These are phyloP conservation scores for Saksenaea oblongispora DNA, from an alignment of 371 early-diverging fungal genomes.

Conservation along the genomic window DNA sequence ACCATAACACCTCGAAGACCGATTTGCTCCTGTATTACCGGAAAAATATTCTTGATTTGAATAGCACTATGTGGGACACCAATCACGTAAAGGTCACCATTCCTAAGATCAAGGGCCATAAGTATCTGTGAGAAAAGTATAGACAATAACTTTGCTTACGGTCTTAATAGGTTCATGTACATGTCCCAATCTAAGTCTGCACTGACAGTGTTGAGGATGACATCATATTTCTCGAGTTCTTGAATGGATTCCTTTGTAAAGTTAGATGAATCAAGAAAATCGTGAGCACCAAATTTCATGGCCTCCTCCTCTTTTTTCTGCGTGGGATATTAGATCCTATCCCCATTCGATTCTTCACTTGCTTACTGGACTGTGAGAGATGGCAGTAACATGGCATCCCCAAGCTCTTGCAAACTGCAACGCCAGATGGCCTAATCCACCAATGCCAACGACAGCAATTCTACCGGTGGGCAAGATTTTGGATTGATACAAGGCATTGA, in stretches of 20 bases:
- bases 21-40: conserved; percentile 33
- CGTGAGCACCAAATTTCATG: conserved; percentile 66
- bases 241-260: conserved; percentile 28
- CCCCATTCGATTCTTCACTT: conserved; percentile 17
- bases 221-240: conserved; percentile 40
- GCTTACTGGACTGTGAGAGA: conserved; percentile 25
- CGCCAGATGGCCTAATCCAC: conserved; percentile 71
- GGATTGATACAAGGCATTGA: conserved; percentile 51
- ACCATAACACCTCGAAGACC: conserved; percentile 44
- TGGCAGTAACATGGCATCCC: conserved; percentile 55
- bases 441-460: conserved; percentile 71
- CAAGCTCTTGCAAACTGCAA: conserved; percentile 66
- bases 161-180: conserved; percentile 36
- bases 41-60: conserved; percentile 18
- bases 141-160: conserved; percentile 7
- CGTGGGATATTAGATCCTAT: conserved; percentile 14
- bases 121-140: conserved; percentile 7
- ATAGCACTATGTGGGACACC: conserved; percentile 47
- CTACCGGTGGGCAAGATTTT: conserved; percentile 48
- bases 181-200: conserved; percentile 44
- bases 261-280: conserved; percentile 47
- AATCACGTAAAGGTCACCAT: conserved; percentile 54
- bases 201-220: conserved; percentile 51
- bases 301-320: conserved; percentile 66
- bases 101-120: conserved; percentile 25